Base-by-base conservation (phyloP, 139 green algal genomes). In the Astrephomene gubernaculifera region DNA sequence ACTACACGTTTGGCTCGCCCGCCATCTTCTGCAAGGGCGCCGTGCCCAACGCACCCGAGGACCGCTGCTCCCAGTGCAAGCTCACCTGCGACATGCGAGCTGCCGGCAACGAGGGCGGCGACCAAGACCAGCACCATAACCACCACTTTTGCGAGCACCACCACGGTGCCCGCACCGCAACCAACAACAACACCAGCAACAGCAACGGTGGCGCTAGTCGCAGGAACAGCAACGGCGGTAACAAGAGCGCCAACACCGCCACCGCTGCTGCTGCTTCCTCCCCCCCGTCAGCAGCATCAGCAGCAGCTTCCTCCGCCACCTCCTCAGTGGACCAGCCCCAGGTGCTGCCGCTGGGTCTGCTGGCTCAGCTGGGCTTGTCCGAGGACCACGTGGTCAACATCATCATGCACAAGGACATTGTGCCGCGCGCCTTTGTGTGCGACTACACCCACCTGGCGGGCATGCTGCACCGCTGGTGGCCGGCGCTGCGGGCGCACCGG, bases 401-500 rank as follows among this genome's bases (percentile, higher is more conserved):
- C n/a, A 90, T 98, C 33, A 98, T 99, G 96, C 90, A 94, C 64
- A 87, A 92, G 25, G 98, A 99, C 93, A 97, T 99, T 75, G 97
- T 99, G 72, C 98, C 98, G 0, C 93, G 97, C n/a, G 97, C 96
- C 31, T 99, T 99, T 90, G 94, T 95, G 60, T 99, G 97, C 89
- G 96, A 99, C 90, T 99, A 99, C 91, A 93, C 92, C 2, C 79
- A 92, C 8, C 93, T 99, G 14, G 92, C 93, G 12, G 84, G 88
- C 8, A 22, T 94, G 60, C 73, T 95, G 65, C 81, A 88, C 81
- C 75, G 39, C 31, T 93, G 85, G 88, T 67, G 87, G 82, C 85
- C 78, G 0, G 83, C 88, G 52, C 63, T 83, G 54, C n/a, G n/a
- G n/a, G n/a, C n/a, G n/a, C 33, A 53, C 93, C 91, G 92, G 60